phyloP scores from a whole-genome alignment of 1,284 basidiomycete genomes.

The Thelephora terrestris region DNA sequence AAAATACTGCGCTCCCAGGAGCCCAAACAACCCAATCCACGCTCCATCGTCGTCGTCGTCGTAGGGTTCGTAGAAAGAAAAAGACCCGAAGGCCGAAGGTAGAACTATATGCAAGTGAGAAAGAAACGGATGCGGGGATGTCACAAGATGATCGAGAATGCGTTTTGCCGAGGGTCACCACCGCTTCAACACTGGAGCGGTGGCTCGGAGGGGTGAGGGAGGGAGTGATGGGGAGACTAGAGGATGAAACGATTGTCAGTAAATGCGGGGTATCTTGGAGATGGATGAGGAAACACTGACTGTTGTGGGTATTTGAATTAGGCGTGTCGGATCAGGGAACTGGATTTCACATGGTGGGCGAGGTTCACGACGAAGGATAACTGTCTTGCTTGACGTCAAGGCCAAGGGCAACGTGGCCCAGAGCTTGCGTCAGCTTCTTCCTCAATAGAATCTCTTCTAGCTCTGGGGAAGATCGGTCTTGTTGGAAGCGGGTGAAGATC shows the following conservation, averaged over 20 bases:
- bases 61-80: no score
- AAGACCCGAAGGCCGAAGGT: no score
- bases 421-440: constrained; percentile 28
- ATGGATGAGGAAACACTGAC: not conserved
- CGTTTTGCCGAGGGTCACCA: not conserved
- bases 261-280: not conserved
- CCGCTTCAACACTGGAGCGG: not conserved
- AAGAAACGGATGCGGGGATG: no score
- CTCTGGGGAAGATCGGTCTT: constrained; percentile 46
- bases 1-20: no score
- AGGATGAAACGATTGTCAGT: not conserved
- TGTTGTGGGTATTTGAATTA: not conserved
- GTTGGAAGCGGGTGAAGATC: constrained; percentile 45
- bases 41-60: no score
- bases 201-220: not conserved
- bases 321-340: not conserved
- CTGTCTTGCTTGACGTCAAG: not conserved
- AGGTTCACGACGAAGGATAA: not conserved
- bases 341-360: constrained; percentile 5
- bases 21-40: no score
- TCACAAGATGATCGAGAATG: no score
- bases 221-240: no score
- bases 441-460: constrained; percentile 42
- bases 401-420: constrained; percentile 13
- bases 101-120: no score